Percentiles rank a stretch among this genome's conserved stretches.
phyloP scores from a whole-genome alignment of 2,329 filamentous ascomycete genomes.

The Davidsoniella neocaledoniae region DNA sequence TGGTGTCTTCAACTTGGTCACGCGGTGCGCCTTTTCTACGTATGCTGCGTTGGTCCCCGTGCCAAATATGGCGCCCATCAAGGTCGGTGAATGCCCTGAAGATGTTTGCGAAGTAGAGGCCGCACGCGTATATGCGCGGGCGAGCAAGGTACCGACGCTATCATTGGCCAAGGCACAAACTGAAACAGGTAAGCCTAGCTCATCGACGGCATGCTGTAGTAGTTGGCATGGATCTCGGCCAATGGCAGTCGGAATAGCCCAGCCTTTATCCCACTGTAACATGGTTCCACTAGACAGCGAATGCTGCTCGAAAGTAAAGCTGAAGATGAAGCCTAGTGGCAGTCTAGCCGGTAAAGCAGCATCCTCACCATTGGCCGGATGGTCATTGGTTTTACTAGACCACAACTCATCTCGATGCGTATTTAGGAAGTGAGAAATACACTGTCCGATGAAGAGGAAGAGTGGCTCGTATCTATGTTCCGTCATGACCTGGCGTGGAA shows the following conservation, averaged over 20 bases:
- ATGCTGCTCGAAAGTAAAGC: conserved; percentile 65
- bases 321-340: conserved; percentile 20
- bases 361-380: neutral
- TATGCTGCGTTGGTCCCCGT: conserved; percentile 72
- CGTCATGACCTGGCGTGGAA: conserved; percentile 16
- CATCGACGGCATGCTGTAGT: conserved; percentile 55
- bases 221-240: conserved; percentile 60
- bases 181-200: conserved; percentile 47
- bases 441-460: conserved; percentile 57
- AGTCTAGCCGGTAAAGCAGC: conserved; percentile 1
- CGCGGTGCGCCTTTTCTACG: conserved; percentile 51
- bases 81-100: conserved; percentile 27
- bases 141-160: conserved; percentile 66
- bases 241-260: conserved; percentile 59
- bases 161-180: conserved; percentile 66
- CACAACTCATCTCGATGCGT: neutral
- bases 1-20: conserved; percentile 34
- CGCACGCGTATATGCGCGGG: conserved; percentile 56
- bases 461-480: conserved; percentile 33
- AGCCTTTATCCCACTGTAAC: conserved; percentile 69
- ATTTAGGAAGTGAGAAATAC: conserved; percentile 49
- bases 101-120: too few relatives aligned
- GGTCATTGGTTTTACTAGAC: neutral
- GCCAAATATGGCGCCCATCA: conserved; percentile 65
- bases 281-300: conserved; percentile 52